Conservation (phyloP, 805 yeast genomes). For the Hanseniaspora thailandica region DNA sequence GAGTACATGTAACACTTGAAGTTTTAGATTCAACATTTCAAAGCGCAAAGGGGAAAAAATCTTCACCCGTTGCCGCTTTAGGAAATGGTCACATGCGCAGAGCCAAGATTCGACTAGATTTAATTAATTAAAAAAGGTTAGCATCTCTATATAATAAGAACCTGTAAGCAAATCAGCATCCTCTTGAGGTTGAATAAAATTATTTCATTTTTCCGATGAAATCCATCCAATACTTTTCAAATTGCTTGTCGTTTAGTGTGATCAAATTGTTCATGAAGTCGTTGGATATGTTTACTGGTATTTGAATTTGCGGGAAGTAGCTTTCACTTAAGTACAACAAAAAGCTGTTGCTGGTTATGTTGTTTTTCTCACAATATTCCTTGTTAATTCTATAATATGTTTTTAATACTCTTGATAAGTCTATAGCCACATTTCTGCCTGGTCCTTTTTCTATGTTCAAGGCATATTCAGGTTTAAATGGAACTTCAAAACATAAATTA, state of each 20-base stretch:
- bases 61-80: neutral
- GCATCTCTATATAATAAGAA: too few species aligned
- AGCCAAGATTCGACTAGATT: too few species aligned
- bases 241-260: slow-evolving; percentile 45
- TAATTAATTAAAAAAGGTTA: too few species aligned
- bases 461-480: slow-evolving; percentile 52
- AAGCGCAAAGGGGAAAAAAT: neutral
- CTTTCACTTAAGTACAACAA: slow-evolving; percentile 41
- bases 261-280: slow-evolving; percentile 54
- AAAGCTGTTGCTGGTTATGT: slow-evolving; percentile 16
- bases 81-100: neutral
- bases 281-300: slow-evolving; percentile 47
- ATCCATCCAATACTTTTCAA: slow-evolving; percentile 55
- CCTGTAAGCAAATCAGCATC: too few species aligned
- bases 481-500: slow-evolving; percentile 61
- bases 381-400: slow-evolving; percentile 38
- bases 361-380: slow-evolving; percentile 16
- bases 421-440: slow-evolving; percentile 59
- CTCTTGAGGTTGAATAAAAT: too few species aligned
- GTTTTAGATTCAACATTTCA: neutral
- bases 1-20: neutral
- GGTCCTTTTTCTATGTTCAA: slow-evolving; percentile 71
- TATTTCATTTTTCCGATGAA: slow-evolving; percentile 30
- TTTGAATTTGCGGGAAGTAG: slow-evolving; percentile 41
- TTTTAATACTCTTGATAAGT: slow-evolving; percentile 58